phyloP scores from a whole-genome alignment of 352 stramenopile genomes.

The Phytopythium delawarense region DNA sequence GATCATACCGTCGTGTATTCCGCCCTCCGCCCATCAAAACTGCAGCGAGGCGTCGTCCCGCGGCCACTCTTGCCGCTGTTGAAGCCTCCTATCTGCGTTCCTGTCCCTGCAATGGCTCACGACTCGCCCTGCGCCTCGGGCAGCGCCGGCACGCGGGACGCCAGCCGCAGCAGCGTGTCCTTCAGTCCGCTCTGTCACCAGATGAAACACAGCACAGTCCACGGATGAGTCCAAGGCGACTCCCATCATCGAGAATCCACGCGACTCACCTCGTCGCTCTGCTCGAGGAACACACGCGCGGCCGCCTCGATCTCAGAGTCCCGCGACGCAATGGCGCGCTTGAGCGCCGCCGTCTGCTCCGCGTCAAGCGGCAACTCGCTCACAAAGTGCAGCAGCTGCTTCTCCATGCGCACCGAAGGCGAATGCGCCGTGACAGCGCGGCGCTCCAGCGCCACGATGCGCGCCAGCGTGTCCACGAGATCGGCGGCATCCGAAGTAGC shows the following conservation, averaged over 20 bases:
- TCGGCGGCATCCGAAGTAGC: conserved; percentile 44
- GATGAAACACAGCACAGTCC: not conserved
- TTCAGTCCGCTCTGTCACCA: conserved; percentile 39
- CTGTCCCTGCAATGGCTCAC: not conserved
- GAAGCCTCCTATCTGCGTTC: conserved; percentile 5
- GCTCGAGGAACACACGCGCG: conserved; percentile 29
- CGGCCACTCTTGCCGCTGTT: not conserved
- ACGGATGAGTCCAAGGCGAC: not conserved
- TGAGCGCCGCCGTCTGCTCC: conserved; percentile 28
- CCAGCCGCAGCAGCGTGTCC: conserved; percentile 44
- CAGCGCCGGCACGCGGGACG: conserved; percentile 4
- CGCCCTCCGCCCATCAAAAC: not conserved
- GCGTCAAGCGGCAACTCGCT: conserved; percentile 25
- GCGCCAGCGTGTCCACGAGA: conserved; percentile 50
- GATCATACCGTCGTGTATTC: conserved; percentile 1
- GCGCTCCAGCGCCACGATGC: conserved; percentile 22
- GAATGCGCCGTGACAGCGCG: not conserved
- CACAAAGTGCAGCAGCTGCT: conserved; percentile 37
- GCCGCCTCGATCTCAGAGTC: conserved; percentile 38
- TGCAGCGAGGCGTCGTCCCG: not conserved
- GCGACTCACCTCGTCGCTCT: conserved; percentile 37
- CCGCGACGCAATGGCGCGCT: conserved; percentile 32
- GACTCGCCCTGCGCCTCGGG: conserved; percentile 1
- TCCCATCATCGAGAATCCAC: not conserved
- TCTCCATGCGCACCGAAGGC: conserved; percentile 23